A percentile compares a stretch with the other conserved stretches of the same genome.
Conservation (phyloP, 805 yeast species). For the Grigorovia yakushimaensis region DNA sequence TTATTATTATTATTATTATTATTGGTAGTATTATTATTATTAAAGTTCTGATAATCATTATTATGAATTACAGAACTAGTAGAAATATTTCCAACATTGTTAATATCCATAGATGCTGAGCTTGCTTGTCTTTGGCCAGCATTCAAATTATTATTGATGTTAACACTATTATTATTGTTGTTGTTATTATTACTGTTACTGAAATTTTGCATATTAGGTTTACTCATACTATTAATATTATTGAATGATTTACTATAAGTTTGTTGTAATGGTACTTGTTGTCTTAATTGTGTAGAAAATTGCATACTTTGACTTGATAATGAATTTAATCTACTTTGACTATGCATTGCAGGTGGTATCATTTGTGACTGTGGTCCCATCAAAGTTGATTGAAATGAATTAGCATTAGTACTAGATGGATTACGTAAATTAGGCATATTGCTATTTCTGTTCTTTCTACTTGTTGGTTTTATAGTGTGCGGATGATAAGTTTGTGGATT, state of each 20-base stretch:
- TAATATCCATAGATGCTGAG: constrained; percentile 13
- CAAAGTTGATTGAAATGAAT: not conserved
- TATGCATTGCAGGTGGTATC: constrained; percentile 10
- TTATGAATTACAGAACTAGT: constrained; percentile 5
- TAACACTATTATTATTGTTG: too few species aligned
- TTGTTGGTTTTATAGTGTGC: constrained; percentile 26
- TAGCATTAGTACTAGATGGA: constrained; percentile 19
- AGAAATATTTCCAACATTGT: constrained; percentile 2
- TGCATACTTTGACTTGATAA: constrained; percentile 17
- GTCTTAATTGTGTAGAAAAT: constrained; percentile 12
- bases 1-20: too few species aligned
- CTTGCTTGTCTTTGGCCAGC: constrained; percentile 19
- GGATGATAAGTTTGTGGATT: constrained; percentile 7
- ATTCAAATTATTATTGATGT: too few species aligned
- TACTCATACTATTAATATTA: not conserved
- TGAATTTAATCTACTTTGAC: constrained; percentile 21
- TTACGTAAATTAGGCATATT: constrained; percentile 26
- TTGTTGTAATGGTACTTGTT: constrained; percentile 3
- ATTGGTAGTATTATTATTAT: too few species aligned
- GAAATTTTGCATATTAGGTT: not conserved
- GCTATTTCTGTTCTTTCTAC: constrained; percentile 29
- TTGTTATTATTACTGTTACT: constrained; percentile 1
- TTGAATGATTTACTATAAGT: constrained; percentile 1
- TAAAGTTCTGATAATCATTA: not conserved
- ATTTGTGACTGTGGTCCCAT: not conserved